Conservation (phyloP, 352 stramenopile genomes). For the Thalassiosira exigua region DNA sequence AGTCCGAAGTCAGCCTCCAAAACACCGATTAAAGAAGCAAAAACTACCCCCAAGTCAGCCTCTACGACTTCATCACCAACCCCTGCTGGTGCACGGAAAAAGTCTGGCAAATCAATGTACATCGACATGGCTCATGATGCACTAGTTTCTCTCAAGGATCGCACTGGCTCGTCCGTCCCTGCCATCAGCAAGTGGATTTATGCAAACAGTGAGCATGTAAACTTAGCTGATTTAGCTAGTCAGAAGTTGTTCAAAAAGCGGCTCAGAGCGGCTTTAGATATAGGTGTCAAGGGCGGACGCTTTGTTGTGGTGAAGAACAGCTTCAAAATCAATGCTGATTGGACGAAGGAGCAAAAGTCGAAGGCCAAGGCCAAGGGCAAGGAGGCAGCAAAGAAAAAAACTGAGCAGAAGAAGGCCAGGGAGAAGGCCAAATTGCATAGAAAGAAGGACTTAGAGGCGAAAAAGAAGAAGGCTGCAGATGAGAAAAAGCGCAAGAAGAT, state of each 20-base stretch:
- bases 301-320: slow-evolving; percentile 76
- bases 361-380: slow-evolving; percentile 48
- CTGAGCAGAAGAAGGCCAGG: no score
- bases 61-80: no score
- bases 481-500: slow-evolving; percentile 19
- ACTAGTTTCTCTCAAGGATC: slow-evolving; percentile 75
- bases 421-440: no score
- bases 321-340: slow-evolving; percentile 78
- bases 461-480: slow-evolving; percentile 38
- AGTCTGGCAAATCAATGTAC: slow-evolving; percentile 60
- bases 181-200: slow-evolving; percentile 81
- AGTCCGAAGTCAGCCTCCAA: slow-evolving; percentile 15
- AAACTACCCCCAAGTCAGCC: slow-evolving; percentile 33
- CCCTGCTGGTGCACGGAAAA: slow-evolving; percentile 19
- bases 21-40: no score
- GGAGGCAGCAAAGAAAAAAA: slow-evolving; percentile 40
- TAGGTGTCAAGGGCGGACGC: slow-evolving; percentile 64
- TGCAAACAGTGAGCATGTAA: slow-evolving; percentile 34
- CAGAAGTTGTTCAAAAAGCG: slow-evolving; percentile 52
- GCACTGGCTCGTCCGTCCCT: slow-evolving; percentile 67
- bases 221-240: slow-evolving; percentile 29
- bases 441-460: no score
- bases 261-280: slow-evolving; percentile 61
- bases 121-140: slow-evolving; percentile 71
- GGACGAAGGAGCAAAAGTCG: slow-evolving; percentile 62